Evolutionary conservation across 805 yeast genomes (phyloP).

Genomic region (Cyberlindnera nakhonratchasimensis): DNA sequence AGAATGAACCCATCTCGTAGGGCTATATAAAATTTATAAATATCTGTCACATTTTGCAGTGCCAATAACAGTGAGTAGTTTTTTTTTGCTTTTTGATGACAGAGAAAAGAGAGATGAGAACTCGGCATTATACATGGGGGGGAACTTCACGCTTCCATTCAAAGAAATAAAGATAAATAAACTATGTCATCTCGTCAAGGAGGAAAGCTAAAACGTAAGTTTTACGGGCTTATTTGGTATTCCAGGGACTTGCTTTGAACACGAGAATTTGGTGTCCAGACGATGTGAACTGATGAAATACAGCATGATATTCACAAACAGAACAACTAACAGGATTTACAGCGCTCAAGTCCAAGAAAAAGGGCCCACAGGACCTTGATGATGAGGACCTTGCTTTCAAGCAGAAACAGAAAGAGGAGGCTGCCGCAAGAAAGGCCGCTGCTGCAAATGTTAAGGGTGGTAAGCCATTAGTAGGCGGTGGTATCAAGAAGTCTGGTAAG

Average conservation of each 20-base stretch:
- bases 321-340: too few species aligned
- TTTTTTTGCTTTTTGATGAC: constrained; percentile 2
- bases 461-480: constrained; percentile 91
- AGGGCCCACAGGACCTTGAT: constrained; percentile 68
- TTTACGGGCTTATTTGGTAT: too few species aligned
- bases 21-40: background rate
- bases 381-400: constrained; percentile 90
- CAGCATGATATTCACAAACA: background rate
- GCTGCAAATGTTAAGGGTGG: constrained; percentile 84
- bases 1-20: background rate
- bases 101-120: too few species aligned
- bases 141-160: too few species aligned
- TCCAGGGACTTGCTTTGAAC: too few species aligned
- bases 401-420: constrained; percentile 93
- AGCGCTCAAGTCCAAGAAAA: constrained; percentile 66
- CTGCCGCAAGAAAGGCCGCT: constrained; percentile 88
- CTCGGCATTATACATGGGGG: too few species aligned
- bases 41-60: background rate
- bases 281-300: background rate
- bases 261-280: too few species aligned
- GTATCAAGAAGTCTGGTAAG: constrained; percentile 86
- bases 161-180: background rate
- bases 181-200: constrained; percentile 95
- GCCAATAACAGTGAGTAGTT: background rate
- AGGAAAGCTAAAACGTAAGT: constrained; percentile 87